phyloP scores from a whole-genome alignment of 1,284 basidiomycete genomes.

The Hemileia vastatrix region DNA sequence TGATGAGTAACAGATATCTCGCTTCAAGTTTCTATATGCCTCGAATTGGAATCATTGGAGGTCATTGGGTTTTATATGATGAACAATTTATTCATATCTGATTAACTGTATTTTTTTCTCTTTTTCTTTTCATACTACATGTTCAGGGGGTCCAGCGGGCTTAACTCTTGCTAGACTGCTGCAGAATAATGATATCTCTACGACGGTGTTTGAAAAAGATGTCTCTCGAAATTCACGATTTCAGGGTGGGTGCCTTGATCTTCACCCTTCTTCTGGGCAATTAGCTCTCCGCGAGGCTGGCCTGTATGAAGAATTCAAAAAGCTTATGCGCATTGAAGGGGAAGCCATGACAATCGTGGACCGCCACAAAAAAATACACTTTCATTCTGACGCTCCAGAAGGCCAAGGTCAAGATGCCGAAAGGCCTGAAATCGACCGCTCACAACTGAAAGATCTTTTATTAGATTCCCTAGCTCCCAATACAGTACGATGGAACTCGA shows the following conservation, averaged over 20 bases:
- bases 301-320: conserved; percentile 38
- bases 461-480: no score
- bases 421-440: conserved; percentile 37
- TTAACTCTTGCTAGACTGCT: conserved; percentile 47
- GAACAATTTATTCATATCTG: no score
- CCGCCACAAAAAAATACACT: conserved; percentile 19
- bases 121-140: no score
- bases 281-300: conserved; percentile 41
- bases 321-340: conserved; percentile 35
- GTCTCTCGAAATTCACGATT: conserved; percentile 35
- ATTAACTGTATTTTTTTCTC: no score
- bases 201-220: conserved; percentile 46
- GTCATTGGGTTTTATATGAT: no score
- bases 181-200: conserved; percentile 35
- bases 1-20: no score
- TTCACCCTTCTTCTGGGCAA: conserved; percentile 46
- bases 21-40: no score
- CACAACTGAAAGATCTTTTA: no score
- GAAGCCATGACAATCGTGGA: conserved; percentile 38
- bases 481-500: no score
- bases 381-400: conserved; percentile 25
- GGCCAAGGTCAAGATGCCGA: conserved; percentile 26
- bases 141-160: conserved; percentile 48
- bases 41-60: no score
- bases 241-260: conserved; percentile 48